Conservation (phyloP, 129 eudicot species). For the Gnaphalium uliginosum region DNA sequence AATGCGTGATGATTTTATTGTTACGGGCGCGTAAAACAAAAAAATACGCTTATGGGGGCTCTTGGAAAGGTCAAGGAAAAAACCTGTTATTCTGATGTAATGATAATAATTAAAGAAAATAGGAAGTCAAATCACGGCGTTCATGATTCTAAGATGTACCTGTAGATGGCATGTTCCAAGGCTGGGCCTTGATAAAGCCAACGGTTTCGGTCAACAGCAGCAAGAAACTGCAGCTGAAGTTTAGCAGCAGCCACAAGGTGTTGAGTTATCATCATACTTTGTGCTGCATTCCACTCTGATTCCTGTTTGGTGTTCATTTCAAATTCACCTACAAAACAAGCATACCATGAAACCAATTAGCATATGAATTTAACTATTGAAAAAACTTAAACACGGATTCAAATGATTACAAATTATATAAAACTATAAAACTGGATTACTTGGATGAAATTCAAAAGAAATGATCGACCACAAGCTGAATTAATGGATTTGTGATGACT, state of each 20-base stretch:
- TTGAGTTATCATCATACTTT: conserved; percentile 51
- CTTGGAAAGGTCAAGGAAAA: too few species aligned
- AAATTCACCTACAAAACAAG: conserved; percentile 19
- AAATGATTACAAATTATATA: not conserved
- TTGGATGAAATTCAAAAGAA: not conserved
- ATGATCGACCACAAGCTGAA: not conserved
- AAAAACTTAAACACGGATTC: not conserved
- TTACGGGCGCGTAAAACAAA: too few species aligned
- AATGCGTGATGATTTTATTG: too few species aligned
- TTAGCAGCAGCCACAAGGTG: conserved; percentile 83
- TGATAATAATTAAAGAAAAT: not conserved
- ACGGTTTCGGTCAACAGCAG: conserved; percentile 70
- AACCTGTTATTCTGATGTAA: too few species aligned
- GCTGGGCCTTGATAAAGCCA: conserved; percentile 73
- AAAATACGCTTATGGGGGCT: too few species aligned
- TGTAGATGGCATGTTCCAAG: conserved; percentile 59
- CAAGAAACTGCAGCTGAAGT: conserved; percentile 74
- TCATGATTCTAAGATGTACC: conserved; percentile 32
- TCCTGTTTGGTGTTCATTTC: conserved; percentile 61
- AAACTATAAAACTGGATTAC: not conserved
- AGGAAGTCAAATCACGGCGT: not conserved
- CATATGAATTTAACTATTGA: not conserved
- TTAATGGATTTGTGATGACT: not conserved
- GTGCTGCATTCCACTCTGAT: conserved; percentile 81
- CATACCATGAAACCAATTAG: not conserved